Evolutionary conservation across 1,139 yeast species (phyloP).

Genomic region (Meyerozyma smithsonii): DNA sequence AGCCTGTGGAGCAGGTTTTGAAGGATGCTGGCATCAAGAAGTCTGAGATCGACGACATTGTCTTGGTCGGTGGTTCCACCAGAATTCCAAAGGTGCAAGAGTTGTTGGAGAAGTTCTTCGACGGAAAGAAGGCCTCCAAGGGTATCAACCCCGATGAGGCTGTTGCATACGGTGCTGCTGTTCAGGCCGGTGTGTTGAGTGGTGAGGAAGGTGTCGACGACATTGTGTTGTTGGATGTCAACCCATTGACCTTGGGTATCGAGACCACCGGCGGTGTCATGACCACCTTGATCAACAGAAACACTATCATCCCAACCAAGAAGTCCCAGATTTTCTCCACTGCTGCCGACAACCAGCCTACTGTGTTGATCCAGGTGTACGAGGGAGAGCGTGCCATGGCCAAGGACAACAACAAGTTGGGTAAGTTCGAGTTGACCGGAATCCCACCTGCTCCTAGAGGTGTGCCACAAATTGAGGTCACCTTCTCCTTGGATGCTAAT

Average conservation of each 20-base stretch:
- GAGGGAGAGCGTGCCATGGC: slow-evolving; percentile 48
- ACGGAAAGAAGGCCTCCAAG: slow-evolving; percentile 90
- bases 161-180: slow-evolving; percentile 54
- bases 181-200: slow-evolving; percentile 89
- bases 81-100: slow-evolving; percentile 97
- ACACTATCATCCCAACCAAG: slow-evolving; percentile 46
- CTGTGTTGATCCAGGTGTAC: slow-evolving; percentile 43
- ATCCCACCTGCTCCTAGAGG: slow-evolving; percentile 49
- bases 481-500: slow-evolving; percentile 44
- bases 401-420: slow-evolving; percentile 42
- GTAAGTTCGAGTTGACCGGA: slow-evolving; percentile 45
- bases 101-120: slow-evolving; percentile 79
- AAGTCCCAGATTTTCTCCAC: slow-evolving; percentile 46
- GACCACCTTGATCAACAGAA: slow-evolving; percentile 46
- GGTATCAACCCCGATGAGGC: slow-evolving; percentile 91
- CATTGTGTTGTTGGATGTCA: slow-evolving; percentile 45
- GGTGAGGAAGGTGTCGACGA: slow-evolving; percentile 59
- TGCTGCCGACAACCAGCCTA: slow-evolving; percentile 46
- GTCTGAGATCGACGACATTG: slow-evolving; percentile 85
- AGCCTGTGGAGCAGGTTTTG: slow-evolving; percentile 90
- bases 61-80: slow-evolving; percentile 95
- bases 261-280: slow-evolving; percentile 48
- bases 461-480: slow-evolving; percentile 46
- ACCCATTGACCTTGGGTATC: slow-evolving; percentile 46
- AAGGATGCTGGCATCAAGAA: slow-evolving; percentile 83